Evolutionary conservation across 225 moss, liverwort and hornwort species (phyloP).

Genomic region (Bryoerythrophyllum caledonicum): DNA sequence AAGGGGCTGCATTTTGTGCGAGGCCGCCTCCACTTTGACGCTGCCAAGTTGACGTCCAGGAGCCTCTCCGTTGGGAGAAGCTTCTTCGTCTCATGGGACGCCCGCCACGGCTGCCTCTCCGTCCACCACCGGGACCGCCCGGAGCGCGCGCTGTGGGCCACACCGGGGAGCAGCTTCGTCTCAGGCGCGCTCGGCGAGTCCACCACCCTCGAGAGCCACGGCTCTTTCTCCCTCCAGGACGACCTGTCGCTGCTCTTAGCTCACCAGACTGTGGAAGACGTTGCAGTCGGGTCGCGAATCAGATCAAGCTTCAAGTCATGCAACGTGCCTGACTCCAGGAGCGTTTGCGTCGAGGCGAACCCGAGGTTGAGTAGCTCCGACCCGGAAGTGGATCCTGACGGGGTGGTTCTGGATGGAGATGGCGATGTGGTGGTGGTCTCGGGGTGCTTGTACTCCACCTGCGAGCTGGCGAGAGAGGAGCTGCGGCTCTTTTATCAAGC

Average conservation of each 20-base stretch:
- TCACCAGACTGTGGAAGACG: slow-evolving; percentile 72
- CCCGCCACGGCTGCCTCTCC: slow-evolving; percentile 34
- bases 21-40: slow-evolving; percentile 59
- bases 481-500: slow-evolving; percentile 22
- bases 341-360: neutral
- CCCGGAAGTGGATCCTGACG: slow-evolving; percentile 57
- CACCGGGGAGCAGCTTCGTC: slow-evolving; percentile 49
- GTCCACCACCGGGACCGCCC: slow-evolving; percentile 53
- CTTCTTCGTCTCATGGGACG: slow-evolving; percentile 65
- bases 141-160: slow-evolving; percentile 58
- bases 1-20: slow-evolving; percentile 50
- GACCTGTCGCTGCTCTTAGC: slow-evolving; percentile 42
- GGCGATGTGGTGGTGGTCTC: slow-evolving; percentile 42
- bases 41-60: slow-evolving; percentile 31
- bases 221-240: slow-evolving; percentile 73
- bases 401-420: slow-evolving; percentile 25
- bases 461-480: slow-evolving; percentile 51
- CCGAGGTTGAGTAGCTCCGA: neutral
- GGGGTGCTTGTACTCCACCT: slow-evolving; percentile 67
- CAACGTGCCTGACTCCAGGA: neutral
- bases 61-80: slow-evolving; percentile 51
- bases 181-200: slow-evolving; percentile 63
- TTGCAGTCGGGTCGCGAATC: slow-evolving; percentile 3
- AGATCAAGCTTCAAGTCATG: neutral
- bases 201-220: slow-evolving; percentile 65